Conservation (phyloP, 148 eudicot genomes). For the Cornus florida region DNA sequence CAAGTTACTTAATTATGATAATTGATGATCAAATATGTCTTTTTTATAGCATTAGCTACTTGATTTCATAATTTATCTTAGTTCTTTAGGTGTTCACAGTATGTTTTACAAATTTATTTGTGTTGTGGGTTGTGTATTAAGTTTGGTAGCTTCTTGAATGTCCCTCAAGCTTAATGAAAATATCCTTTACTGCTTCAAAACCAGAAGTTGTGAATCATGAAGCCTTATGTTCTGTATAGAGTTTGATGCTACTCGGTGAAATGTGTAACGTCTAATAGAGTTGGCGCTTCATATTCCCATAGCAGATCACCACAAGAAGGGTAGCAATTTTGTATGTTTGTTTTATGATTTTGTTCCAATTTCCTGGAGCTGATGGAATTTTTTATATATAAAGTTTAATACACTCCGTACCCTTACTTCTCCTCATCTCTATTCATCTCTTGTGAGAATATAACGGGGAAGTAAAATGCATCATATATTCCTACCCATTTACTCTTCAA, state of each 20-base stretch:
- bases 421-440: not conserved
- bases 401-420: not conserved
- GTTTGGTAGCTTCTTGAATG: not conserved
- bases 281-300: not conserved
- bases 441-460: not conserved
- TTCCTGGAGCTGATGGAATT: not conserved
- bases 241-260: not conserved
- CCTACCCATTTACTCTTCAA: not conserved
- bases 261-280: not conserved
- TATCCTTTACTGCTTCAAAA: not conserved
- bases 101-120: not conserved
- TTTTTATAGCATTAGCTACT: not conserved
- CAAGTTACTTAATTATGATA: not conserved
- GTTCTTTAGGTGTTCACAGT: not conserved
- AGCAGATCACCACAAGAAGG: not conserved
- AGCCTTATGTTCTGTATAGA: not conserved
- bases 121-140: not conserved
- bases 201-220: not conserved
- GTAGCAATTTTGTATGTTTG: not conserved
- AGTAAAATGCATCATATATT: not conserved
- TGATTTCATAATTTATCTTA: not conserved
- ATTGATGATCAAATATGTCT: not conserved
- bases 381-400: no score
- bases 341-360: not conserved
- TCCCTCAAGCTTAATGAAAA: not conserved